Evolutionary conservation across 371 early-diverging fungal species (phyloP).

Genomic region (Sporodiniella umbellata): DNA sequence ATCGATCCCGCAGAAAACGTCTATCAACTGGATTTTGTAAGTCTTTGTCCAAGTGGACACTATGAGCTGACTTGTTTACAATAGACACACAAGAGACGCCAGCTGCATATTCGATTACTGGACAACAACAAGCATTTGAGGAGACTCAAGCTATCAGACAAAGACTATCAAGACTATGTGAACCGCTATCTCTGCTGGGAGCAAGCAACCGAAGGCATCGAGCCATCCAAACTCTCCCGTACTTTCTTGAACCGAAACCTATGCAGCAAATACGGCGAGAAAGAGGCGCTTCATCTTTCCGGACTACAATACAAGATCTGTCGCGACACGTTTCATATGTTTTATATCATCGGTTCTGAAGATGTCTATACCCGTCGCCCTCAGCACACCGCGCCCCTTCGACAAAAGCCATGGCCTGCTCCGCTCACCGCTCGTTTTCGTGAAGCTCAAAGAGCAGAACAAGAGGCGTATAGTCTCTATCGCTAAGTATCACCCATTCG

Average conservation of each 20-base stretch:
- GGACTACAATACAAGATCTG: conserved; percentile 49
- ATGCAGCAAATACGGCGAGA: conserved; percentile 13
- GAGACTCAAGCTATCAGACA: conserved; percentile 58
- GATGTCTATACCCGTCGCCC: conserved; percentile 32
- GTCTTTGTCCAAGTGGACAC: conserved; percentile 3
- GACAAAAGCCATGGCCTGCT: too few species aligned
- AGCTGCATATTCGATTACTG: conserved; percentile 75
- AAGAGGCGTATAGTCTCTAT: too few species aligned
- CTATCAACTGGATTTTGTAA: conserved; percentile 77
- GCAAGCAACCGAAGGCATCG: conserved; percentile 63
- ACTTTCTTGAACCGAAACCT: conserved; percentile 59
- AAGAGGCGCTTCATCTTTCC: conserved; percentile 22
- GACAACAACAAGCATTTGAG: conserved; percentile 49
- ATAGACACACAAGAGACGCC: conserved; percentile 16
- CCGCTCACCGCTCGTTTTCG: conserved; percentile 8
- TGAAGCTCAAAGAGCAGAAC: too few species aligned
- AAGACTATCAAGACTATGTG: conserved; percentile 82
- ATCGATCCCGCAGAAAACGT: conserved; percentile 71
- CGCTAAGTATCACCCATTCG: too few species aligned
- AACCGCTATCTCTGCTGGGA: conserved; percentile 76
- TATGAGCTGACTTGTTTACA: neutral
- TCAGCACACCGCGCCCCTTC: too few species aligned
- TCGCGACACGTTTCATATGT: conserved; percentile 45
- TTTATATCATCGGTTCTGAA: conserved; percentile 46
- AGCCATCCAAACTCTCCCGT: conserved; percentile 32